Evolutionary conservation across 106 monocot genomes (phyloP), one percentile per base, ranked within the genome.

Genomic region (Phalaenopsis aphrodite): DNA sequence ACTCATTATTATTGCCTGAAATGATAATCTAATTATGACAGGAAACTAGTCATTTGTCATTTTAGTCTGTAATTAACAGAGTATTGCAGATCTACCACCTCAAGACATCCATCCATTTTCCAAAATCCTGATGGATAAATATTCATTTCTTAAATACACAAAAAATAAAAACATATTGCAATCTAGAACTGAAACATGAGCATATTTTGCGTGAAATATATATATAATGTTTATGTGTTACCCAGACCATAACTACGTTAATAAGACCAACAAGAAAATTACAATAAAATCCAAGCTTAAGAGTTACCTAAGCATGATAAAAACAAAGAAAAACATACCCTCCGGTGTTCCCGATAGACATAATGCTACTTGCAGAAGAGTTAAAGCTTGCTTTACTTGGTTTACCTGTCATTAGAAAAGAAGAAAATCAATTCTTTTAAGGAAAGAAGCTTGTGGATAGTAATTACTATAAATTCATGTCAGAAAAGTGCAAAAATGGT

Each of bases 281-380:
- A 61, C 17, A 61, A 61, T 61, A 61, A 21, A 61, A 19, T n/a
- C 21, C 16, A 19, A 17, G n/a, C 61, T 17, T 17, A 61, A 61
- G n/a, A 17, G 1, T 61, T 61, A 3, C 61, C n/a, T 21, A 61
- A 5, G 61, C 61, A 61, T 18, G 16, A 61, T 21, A 61, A 58
- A 58, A 61, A 61, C 17, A 56, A 2, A 52, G 5, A 65, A 72
- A 81, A 66, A 79, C 78, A 65, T 88, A 93, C 92, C 88, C 81
- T 18, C 76, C 73, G 66, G 66, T 73, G 43, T 81, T 82, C 42
- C 81, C 85, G 77, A 77, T 73, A 3, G 58, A 58, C 36, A 78
- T 45, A 76, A 8, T 75, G 69, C 74, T 75, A 36, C 55, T 64
- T 14, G 83, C 78, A 17, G 42, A 72, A 52, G 84, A 66, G 19